Conservation (phyloP, 345 rosid species). For the Salix koriyanagi region DNA sequence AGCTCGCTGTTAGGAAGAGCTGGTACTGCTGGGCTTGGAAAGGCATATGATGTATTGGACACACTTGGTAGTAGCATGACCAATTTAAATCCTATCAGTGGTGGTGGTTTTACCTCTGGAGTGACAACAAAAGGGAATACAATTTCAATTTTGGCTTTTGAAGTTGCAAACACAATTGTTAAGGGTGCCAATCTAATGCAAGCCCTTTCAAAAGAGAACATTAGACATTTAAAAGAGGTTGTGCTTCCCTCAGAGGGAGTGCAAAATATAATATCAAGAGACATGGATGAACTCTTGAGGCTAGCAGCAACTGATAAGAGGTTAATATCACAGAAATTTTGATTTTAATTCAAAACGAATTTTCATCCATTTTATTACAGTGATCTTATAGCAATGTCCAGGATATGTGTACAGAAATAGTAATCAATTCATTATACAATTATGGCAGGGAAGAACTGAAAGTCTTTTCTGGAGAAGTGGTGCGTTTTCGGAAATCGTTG, state of each 20-base stretch:
- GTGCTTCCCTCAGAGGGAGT: constrained; percentile 92
- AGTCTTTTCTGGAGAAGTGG: constrained; percentile 89
- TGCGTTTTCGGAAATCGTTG: constrained; percentile 97
- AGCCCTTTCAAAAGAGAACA: constrained; percentile 69
- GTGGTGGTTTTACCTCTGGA: constrained; percentile 68
- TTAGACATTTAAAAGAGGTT: constrained; percentile 66
- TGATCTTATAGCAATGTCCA: background rate
- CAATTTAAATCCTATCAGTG: constrained; percentile 54
- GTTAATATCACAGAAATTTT: constrained; percentile 27
- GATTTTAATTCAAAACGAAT: background rate
- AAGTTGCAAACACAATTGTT: constrained; percentile 91
- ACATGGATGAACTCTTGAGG: constrained; percentile 69
- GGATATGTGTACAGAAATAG: background rate
- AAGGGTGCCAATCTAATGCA: constrained; percentile 93
- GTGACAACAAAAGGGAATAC: constrained; percentile 70
- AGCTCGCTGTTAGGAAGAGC: constrained; percentile 83
- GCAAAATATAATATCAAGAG: constrained; percentile 73
- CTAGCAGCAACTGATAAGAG: constrained; percentile 91
- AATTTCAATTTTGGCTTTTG: constrained; percentile 81
- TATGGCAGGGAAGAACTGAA: constrained; percentile 78
- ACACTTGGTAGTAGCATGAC: constrained; percentile 97
- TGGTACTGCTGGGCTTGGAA: constrained; percentile 77
- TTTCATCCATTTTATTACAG: background rate
- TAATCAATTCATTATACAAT: constrained; percentile 4
- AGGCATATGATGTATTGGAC: constrained; percentile 89